Base-by-base conservation (phyloP, 495 filamentous ascomycete species). In the Aspergillus saccharolyticus region DNA sequence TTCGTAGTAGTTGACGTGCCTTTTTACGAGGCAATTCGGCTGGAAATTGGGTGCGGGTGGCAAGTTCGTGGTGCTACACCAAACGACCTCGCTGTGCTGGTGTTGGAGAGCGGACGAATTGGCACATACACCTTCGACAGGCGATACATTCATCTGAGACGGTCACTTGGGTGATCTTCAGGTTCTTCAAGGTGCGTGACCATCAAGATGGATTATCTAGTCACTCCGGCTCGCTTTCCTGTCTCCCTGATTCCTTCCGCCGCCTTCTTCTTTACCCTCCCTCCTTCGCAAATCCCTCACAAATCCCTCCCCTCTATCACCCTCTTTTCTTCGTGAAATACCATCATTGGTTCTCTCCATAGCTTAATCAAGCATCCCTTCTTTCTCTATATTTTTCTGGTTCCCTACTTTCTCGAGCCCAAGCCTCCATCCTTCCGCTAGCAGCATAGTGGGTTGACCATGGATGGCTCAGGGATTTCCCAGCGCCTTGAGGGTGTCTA, bases 401-500 rank as follows among this genome's bases (percentile, higher is more conserved):
- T 8, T 39, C 33, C 14, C 33, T 39, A 12, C 14, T 15, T 2
- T 39, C 33, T 39, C 10, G 33, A 39, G 10, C 33, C 33, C 7
- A 15, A 39, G 6, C 33, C 33, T 39, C 7, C 33, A 39, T 39
- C 12, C 5, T 39, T 15, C 33, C 4, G 7, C 33, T 39, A 10
- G 2, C 33, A 12, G 33, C 33, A 39, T 39, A 5, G 12, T 28
- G 33, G 33, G 33, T 39, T 53, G 14, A 54, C 9, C 18, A 59
- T 59, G 56, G 44, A 12, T 47, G 17, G 42, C 1, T 18, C 16
- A 3, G 44, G 12, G 4, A 1, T n/a, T 20, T 15, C 48, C 9
- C 28, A 39, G 28, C 19, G 48, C 24, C 54, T 57, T 21, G 14
- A 44, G 55, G 16, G 22, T n/a, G 14, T 53, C 43, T 60, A 52